Base-by-base conservation (phyloP, 2,329 filamentous ascomycete genomes). In the Hypoxylon rubiginosum region DNA sequence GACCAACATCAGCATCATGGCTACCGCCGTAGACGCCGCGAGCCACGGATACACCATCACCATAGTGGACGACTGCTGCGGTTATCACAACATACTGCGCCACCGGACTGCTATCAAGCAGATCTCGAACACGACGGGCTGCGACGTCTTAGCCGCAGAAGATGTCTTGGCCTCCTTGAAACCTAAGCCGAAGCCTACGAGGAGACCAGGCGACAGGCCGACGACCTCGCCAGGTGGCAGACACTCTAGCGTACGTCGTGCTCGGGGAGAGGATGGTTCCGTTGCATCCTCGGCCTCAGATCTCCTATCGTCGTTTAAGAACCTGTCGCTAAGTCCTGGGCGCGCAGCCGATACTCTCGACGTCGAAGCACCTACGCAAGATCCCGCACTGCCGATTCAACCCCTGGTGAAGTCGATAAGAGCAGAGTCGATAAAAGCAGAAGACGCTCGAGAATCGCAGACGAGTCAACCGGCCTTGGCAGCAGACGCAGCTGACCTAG, bases 1-100 rank as follows among this genome's bases (percentile, higher is more conserved):
- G 52, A 92, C 91, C 46, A 97, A 98, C 74, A 83, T 97, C 36
- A 94, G 94, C 32, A 90, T 98, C 50, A 94, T 96, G 76, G 95
- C 96, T 7, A 97, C 95, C 0, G 94, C 94, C 3, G 85, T 97
- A 68, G 96, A 97, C 75, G 96, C 95, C 10, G 94, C 93, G 1
- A 88, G 91, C 19, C 92, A 97, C 78, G 96, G 94, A 4, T 90
- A 97, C 74, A 85, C 88, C n/a, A 93, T 97, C 74, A 96, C 92
- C 4, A 83, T 98, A 11, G 83, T 98, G 41, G 90, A 96, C 56
- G 94, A 98, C 77, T 97, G 94, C 77, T 88, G 97, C 59, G 94
- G 94, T 10, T 97, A 91, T 74, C 88, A 92, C 50, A 89, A 84
- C 71, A 87, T 89, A 62, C 79, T 82, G 17, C 88, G 93, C 46